Conservation (phyloP, 2,329 filamentous ascomycete genomes). For the Onygenales sp. region DNA sequence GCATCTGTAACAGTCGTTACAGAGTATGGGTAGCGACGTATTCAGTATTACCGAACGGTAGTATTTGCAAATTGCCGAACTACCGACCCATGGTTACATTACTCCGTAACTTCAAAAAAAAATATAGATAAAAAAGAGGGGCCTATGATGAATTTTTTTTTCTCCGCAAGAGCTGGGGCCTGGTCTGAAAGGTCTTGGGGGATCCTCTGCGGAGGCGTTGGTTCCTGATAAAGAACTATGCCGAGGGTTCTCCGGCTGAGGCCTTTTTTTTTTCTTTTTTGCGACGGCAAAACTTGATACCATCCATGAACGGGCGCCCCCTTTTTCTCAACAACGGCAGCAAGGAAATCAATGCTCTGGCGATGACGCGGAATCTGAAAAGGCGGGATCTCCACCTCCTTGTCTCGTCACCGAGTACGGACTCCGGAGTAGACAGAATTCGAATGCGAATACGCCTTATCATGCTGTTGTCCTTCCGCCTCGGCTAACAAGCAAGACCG, state of each 20-base stretch:
- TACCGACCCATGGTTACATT: not conserved
- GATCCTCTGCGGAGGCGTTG: not conserved
- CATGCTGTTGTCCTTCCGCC: too few species aligned
- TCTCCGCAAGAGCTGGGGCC: not conserved
- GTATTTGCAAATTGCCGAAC: not conserved
- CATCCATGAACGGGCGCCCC: not conserved
- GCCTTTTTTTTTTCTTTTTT: too few species aligned
- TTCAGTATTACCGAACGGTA: not conserved
- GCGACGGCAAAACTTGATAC: not conserved
- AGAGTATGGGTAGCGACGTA: not conserved
- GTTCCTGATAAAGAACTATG: not conserved
- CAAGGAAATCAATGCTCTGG: too few species aligned
- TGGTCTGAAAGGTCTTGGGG: not conserved
- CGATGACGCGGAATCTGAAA: too few species aligned
- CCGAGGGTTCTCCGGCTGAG: slow-evolving; percentile 1
- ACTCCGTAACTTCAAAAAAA: not conserved
- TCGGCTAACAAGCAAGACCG: too few species aligned
- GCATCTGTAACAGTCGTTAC: not conserved
- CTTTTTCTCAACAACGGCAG: not conserved
- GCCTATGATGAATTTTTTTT: not conserved
- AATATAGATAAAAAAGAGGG: not conserved
- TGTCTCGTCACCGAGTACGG: too few species aligned
- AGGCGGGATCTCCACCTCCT: too few species aligned
- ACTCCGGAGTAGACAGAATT: too few species aligned
- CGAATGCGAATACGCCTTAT: too few species aligned